These are phyloP conservation scores for Xylariaceae sp. DNA, from an alignment of 2,329 filamentous ascomycete genomes.

Conservation along the genomic window DNA sequence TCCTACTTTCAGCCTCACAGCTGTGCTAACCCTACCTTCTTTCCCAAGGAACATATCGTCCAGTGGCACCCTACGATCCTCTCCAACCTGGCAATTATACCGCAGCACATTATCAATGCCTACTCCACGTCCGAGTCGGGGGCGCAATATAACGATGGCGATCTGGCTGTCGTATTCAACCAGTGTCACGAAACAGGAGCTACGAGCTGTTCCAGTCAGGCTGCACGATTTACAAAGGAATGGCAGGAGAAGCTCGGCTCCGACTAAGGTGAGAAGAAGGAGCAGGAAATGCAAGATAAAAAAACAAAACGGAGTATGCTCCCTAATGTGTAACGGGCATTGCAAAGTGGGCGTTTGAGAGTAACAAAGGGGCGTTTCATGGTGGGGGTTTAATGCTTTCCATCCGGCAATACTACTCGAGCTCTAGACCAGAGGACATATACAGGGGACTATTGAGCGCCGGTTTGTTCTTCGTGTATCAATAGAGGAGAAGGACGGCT, in stretches of 20 bases:
- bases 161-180: slow-evolving; percentile 76
- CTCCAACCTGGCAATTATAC: slow-evolving; percentile 83
- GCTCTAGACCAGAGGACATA: too few relatives aligned
- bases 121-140: slow-evolving; percentile 60
- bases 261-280: slow-evolving; percentile 8
- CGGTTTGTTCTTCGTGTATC: too few relatives aligned
- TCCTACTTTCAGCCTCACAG: slow-evolving; percentile 37
- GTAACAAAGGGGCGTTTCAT: too few relatives aligned
- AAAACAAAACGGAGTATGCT: too few relatives aligned
- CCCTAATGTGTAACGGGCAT: too few relatives aligned
- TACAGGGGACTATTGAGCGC: too few relatives aligned
- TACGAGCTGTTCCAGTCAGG: slow-evolving; percentile 68
- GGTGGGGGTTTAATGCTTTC: too few relatives aligned
- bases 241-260: slow-evolving; percentile 42
- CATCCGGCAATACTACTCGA: too few relatives aligned
- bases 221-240: slow-evolving; percentile 48
- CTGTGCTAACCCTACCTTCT: too few relatives aligned
- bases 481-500: too few relatives aligned
- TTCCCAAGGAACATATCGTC: slow-evolving; percentile 82
- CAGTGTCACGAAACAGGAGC: slow-evolving; percentile 58
- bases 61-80: slow-evolving; percentile 98
- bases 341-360: too few relatives aligned
- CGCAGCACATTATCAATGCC: slow-evolving; percentile 77
- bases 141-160: slow-evolving; percentile 72
- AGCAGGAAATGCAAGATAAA: too few relatives aligned